Base-by-base conservation (phyloP, 768 basidiomycete genomes). In the Xerocomellus intermedius region DNA sequence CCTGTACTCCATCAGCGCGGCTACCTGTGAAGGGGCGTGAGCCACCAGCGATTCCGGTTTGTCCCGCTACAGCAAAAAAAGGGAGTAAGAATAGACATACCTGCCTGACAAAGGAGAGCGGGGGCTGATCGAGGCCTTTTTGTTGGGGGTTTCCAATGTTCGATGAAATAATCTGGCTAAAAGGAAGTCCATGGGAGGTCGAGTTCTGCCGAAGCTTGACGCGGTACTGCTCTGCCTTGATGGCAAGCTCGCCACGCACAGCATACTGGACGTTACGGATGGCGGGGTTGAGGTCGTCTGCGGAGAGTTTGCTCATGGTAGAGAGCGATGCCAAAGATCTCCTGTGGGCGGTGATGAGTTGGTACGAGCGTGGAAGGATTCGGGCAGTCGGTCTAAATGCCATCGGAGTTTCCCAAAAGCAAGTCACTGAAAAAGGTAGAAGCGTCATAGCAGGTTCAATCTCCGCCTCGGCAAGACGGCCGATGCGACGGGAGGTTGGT, bases 81-180 rank as follows among this genome's bases (percentile, higher is more conserved):
- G 28, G 42, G 38, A 37, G 33, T 22, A n/a, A 33, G 14, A 33
- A 17, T 4, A n/a, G 30, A 63, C 81, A 51, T 60, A 90, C 94
- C 87, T 98, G 96, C 52, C 96, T 80, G 55, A 85, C 82, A 69
- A 92, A 98, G 5, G 96, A 97, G 57, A 98, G 83, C 2, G 95
- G 92, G 6, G 87, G 82, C 69, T 99, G 96, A 73, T 98, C 86
- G 50, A 99, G 79, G 0, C 94, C 94, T 63, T 86, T 87, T 74
- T 98, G 95, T 74, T 99, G 96, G 0, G 97, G 96, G 67, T 99
- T 98, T 10, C 96, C 96, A 56, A 99, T 99, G 75, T 98, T 99
- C 57, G 93, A 92, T 28, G 85, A 89, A 70, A 97, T 96, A 72
- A 98, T 80, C 63, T 84, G 82, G 69, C 85, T 81, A 73, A 98